A percentile compares a stretch with the other conserved stretches of the same genome.
These are phyloP conservation scores for Xylaria sp. DNA, from an alignment of 495 filamentous ascomycete species.

Conservation along the genomic window DNA sequence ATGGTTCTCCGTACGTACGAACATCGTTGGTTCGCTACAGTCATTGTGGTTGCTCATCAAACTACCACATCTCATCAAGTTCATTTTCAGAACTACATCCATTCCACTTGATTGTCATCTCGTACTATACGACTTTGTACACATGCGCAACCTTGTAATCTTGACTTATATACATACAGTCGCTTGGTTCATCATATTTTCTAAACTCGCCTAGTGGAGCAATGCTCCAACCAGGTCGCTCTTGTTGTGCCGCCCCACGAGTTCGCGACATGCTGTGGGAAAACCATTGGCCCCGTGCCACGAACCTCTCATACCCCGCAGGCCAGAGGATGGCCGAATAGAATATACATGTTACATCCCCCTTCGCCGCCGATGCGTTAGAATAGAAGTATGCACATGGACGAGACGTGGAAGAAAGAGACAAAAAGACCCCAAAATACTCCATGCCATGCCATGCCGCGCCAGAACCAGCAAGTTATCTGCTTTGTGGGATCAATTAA, in stretches of 20 bases:
- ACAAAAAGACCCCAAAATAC: conserved; percentile 26
- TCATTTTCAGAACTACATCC: conserved; percentile 17
- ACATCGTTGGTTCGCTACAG: not conserved
- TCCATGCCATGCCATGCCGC: conserved; percentile 36
- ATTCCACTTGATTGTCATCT: conserved; percentile 26
- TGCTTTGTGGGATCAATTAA: conserved; percentile 26
- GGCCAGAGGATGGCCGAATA: not conserved
- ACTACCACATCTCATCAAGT: not conserved
- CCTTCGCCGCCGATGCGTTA: conserved; percentile 36
- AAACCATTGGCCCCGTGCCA: not conserved
- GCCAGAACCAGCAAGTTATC: conserved; percentile 23
- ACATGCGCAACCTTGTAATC: conserved; percentile 35
- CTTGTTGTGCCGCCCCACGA: not conserved
- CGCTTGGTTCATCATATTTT: conserved; percentile 25
- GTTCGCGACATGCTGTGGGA: not conserved
- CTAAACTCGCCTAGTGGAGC: not conserved
- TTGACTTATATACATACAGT: conserved; percentile 26
- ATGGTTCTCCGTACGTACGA: not conserved
- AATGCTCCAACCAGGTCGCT: conserved; percentile 12
- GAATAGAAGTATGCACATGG: conserved; percentile 19
- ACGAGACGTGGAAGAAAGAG: conserved; percentile 31
- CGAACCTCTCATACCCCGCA: not conserved
- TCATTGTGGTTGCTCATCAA: not conserved
- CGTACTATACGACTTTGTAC: conserved; percentile 38
- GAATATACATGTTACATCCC: conserved; percentile 21